Evolutionary conservation across 169 alveolate species (phyloP).

Genomic region (Condylostoma magnum): DNA sequence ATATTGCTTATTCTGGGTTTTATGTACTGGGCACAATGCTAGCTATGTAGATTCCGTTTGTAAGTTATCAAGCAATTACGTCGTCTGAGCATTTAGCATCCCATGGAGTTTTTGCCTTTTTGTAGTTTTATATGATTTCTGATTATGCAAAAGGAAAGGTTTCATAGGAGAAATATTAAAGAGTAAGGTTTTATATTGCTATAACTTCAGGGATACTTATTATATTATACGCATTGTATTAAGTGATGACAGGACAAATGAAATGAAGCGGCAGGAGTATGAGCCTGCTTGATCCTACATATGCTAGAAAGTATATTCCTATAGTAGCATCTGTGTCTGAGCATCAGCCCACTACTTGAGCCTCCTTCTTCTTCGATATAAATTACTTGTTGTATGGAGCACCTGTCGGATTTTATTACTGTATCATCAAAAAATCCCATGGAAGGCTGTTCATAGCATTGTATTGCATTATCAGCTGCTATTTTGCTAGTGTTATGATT

Average conservation of each 20-base stretch:
- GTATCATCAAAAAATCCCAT: conserved; percentile 73
- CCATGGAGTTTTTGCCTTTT: conserved; percentile 90
- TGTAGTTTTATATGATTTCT: conserved; percentile 57
- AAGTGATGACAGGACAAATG: conserved; percentile 65
- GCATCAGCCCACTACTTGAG: conserved; percentile 98
- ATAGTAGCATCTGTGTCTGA: conserved; percentile 98
- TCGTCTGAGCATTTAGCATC: conserved; percentile 95
- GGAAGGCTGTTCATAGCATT: conserved; percentile 89
- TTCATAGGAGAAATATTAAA: not conserved
- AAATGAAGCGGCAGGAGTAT: conserved; percentile 93
- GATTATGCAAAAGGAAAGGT: conserved; percentile 31
- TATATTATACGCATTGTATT: not conserved
- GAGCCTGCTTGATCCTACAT: conserved; percentile 96
- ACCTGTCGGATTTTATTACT: conserved; percentile 85
- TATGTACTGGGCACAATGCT: conserved; percentile 90
- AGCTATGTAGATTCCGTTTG: conserved; percentile 95
- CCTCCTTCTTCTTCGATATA: conserved; percentile 80
- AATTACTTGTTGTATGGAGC: conserved; percentile 74
- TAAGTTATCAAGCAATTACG: conserved; percentile 84
- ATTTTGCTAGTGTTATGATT: conserved; percentile 96
- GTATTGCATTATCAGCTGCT: conserved; percentile 89
- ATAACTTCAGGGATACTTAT: not conserved
- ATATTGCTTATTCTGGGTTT: conserved; percentile 90
- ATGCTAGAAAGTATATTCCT: conserved; percentile 93
- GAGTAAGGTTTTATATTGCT: not conserved